phyloP scores from a whole-genome alignment of 108 stramenopile genomes.

The Cyclotella kingstonii region DNA sequence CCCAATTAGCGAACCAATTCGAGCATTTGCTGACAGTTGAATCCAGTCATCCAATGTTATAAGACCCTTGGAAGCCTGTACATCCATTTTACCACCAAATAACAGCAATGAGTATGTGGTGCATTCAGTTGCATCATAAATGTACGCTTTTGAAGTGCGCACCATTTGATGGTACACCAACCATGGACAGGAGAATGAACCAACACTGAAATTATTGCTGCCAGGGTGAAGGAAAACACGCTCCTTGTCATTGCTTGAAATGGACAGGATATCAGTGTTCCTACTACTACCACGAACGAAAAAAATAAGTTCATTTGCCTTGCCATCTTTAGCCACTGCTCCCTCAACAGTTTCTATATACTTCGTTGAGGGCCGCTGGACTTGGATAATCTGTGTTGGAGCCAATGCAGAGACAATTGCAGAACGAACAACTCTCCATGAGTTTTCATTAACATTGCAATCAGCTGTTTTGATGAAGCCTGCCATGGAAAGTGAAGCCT shows the following conservation, averaged over 20 bases:
- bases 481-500: slow-evolving; percentile 52
- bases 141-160: slow-evolving; percentile 85
- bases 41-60: slow-evolving; percentile 82
- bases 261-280: neutral
- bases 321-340: slow-evolving; percentile 65
- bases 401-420: slow-evolving; percentile 68
- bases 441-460: slow-evolving; percentile 57
- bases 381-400: slow-evolving; percentile 69
- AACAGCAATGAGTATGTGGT: slow-evolving; percentile 86
- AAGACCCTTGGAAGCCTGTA: slow-evolving; percentile 74
- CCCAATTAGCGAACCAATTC: slow-evolving; percentile 88
- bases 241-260: slow-evolving; percentile 54
- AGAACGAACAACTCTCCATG: slow-evolving; percentile 74
- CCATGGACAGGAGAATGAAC: slow-evolving; percentile 90
- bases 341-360: slow-evolving; percentile 85
- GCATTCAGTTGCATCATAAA: slow-evolving; percentile 90
- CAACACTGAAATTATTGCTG: slow-evolving; percentile 76
- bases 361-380: slow-evolving; percentile 68
- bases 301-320: slow-evolving; percentile 73
- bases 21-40: slow-evolving; percentile 78
- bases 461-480: slow-evolving; percentile 55
- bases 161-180: slow-evolving; percentile 88
- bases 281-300: slow-evolving; percentile 48
- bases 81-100: slow-evolving; percentile 89
- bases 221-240: slow-evolving; percentile 91